phyloP scores from a whole-genome alignment of 1,284 basidiomycete species.

The Ganoderma lucidum region DNA sequence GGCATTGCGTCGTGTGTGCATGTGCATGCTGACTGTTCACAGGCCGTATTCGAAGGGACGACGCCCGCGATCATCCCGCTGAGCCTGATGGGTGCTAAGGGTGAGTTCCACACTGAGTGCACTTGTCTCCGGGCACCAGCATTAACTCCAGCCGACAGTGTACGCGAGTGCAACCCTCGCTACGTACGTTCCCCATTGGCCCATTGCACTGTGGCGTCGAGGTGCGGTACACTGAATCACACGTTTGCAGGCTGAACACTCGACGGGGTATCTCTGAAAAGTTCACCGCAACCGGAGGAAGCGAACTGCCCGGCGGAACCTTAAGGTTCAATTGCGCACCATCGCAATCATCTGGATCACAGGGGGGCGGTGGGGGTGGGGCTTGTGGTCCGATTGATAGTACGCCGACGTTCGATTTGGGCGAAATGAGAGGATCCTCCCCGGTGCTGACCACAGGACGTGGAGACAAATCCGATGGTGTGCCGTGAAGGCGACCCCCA shows the following conservation, averaged over 20 bases:
- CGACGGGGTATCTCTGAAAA: not conserved
- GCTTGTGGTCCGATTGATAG: not conserved
- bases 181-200: not conserved
- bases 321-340: not conserved
- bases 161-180: slow-evolving; percentile 5
- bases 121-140: not conserved
- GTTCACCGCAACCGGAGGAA: not conserved
- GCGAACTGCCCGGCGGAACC: not conserved
- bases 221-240: not conserved
- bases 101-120: not conserved
- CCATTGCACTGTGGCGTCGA: not conserved
- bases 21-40: not conserved
- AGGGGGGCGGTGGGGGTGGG: not conserved
- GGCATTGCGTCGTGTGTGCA: too few relatives aligned
- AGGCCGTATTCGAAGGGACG: slow-evolving; percentile 4
- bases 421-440: not conserved
- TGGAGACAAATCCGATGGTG: too few relatives aligned
- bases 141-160: not conserved
- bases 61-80: slow-evolving; percentile 4
- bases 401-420: not conserved
- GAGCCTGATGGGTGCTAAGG: not conserved
- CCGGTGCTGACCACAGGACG: too few relatives aligned
- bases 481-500: too few relatives aligned
- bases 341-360: not conserved
- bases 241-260: not conserved